phyloP scores from a whole-genome alignment of 2,329 filamentous ascomycete genomes.

The Alternaria gaisen region DNA sequence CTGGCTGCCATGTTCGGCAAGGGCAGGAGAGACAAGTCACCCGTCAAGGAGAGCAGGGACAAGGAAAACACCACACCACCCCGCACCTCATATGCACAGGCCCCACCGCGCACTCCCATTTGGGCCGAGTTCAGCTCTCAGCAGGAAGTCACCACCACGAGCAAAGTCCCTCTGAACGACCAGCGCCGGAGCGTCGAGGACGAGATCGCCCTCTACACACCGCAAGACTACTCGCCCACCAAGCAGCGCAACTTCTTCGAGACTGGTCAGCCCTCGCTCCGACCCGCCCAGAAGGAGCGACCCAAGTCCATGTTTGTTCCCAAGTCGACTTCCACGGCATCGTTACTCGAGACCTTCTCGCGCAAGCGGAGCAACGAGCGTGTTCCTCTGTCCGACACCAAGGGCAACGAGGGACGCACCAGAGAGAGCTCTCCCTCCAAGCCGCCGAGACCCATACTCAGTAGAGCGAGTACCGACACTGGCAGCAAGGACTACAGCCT shows the following conservation, averaged over 20 bases:
- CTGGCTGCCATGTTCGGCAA: slow-evolving; percentile 79
- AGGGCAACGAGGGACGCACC: slow-evolving; percentile 41
- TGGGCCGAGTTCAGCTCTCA: slow-evolving; percentile 76
- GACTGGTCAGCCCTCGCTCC: slow-evolving; percentile 57
- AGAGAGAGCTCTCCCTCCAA: slow-evolving; percentile 38
- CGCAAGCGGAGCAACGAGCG: slow-evolving; percentile 49
- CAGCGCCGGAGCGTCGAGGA: slow-evolving; percentile 58
- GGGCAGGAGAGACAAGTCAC: slow-evolving; percentile 69
- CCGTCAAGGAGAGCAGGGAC: slow-evolving; percentile 62
- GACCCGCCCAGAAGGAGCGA: slow-evolving; percentile 50
- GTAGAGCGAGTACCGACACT: slow-evolving; percentile 42
- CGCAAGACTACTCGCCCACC: slow-evolving; percentile 66
- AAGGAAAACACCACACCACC: slow-evolving; percentile 83
- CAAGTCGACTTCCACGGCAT: slow-evolving; percentile 53
- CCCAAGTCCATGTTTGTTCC: slow-evolving; percentile 62
- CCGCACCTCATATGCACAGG: slow-evolving; percentile 55
- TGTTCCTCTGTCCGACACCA: slow-evolving; percentile 44
- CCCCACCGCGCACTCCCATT: slow-evolving; percentile 70
- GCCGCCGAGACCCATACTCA: slow-evolving; percentile 29
- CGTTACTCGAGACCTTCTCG: slow-evolving; percentile 51
- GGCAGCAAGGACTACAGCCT: slow-evolving; percentile 27
- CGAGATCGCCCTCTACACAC: slow-evolving; percentile 67
- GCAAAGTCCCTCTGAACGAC: slow-evolving; percentile 57
- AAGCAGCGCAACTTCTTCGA: slow-evolving; percentile 70
- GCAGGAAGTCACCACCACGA: slow-evolving; percentile 46